Conservation (phyloP, 2,329 filamentous ascomycete species). For the Pseudopithomyces chartarum region DNA sequence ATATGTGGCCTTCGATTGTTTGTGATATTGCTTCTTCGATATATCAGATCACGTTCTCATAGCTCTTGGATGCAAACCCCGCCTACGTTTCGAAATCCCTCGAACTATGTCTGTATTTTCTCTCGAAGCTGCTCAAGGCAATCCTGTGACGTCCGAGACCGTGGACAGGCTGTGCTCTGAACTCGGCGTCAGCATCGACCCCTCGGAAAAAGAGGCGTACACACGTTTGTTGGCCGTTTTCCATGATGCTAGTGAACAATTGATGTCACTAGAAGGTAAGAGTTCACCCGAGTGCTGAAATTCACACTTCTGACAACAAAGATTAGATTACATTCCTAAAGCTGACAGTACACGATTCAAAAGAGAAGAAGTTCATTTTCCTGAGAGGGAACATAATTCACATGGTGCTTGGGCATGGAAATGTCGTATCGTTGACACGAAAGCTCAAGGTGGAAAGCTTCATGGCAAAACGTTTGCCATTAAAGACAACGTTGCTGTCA, state of each 20-base stretch:
- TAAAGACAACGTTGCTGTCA: constrained; percentile 42
- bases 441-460: constrained; percentile 34
- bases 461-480: constrained; percentile 40
- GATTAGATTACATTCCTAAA: constrained; percentile 39
- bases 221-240: constrained; percentile 45
- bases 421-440: constrained; percentile 42
- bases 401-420: constrained; percentile 53
- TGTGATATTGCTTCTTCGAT: too few relatives aligned
- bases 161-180: constrained; percentile 38
- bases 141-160: constrained; percentile 39
- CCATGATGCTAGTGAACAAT: constrained; percentile 44
- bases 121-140: constrained; percentile 35
- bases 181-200: constrained; percentile 40
- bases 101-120: constrained; percentile 47
- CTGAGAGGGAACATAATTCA: constrained; percentile 39
- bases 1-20: too few relatives aligned
- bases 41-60: too few relatives aligned
- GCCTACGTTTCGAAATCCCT: background rate
- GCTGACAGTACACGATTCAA: constrained; percentile 42
- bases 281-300: constrained; percentile 14
- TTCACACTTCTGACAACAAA: background rate
- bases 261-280: constrained; percentile 43
- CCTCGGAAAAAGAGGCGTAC: constrained; percentile 47
- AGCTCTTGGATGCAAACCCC: background rate
- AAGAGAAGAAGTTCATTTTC: constrained; percentile 42